Base-by-base conservation (phyloP, 2,329 filamentous ascomycete species). In the Pyrenophora graminea region DNA sequence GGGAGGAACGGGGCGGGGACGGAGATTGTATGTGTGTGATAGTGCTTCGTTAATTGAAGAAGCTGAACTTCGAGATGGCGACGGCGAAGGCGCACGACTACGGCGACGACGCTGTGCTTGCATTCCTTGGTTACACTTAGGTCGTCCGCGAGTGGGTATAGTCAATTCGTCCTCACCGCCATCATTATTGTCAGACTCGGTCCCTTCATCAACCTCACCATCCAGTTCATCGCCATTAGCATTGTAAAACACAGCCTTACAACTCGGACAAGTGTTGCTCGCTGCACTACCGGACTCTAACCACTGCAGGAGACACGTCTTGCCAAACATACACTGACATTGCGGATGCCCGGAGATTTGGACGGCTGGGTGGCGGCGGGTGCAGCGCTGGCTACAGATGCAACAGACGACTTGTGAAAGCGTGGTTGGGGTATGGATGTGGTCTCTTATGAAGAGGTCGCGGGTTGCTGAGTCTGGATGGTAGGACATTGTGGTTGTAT, bases 311-410 rank as follows among this genome's bases (percentile, higher is more conserved):
- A 42, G 32, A 37, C 45, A 48, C 10, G 12, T 30, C 12, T 30
- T 37, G 21, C 37, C 27, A 30, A 37, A 48, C 15, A 48, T 23
- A 21, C 45, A 48, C 17, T 48, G 45, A 10, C 45, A 47, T 40
- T 40, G 18, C 5, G 45, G 27, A 39, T 47, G 45, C 12, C 18
- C 36, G 9, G 45, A 33, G 8, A 47, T 40, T 9, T 40, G 36
- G 13, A 47, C 45, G 6, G 34, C 13, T 31, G 33, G 18, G 10
- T 47, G 17, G 12, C 6, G 30, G 13, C 17, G 13, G n/a, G 25
- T 33, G 17, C 27, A 47, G 3, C 27, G 37, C 27, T 47, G 45
- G 2, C 37, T 37, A 12, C 37, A 40, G 3, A 47, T 36, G 1
- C 37, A 47, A 18, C 45, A 48, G 17, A 48, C 7, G 1, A 31